Percentiles rank a stretch among this genome's conserved stretches.
These are phyloP conservation scores for Aristolochia californica DNA, from an alignment of 164 flowering plant genomes.

Conservation along the genomic window DNA sequence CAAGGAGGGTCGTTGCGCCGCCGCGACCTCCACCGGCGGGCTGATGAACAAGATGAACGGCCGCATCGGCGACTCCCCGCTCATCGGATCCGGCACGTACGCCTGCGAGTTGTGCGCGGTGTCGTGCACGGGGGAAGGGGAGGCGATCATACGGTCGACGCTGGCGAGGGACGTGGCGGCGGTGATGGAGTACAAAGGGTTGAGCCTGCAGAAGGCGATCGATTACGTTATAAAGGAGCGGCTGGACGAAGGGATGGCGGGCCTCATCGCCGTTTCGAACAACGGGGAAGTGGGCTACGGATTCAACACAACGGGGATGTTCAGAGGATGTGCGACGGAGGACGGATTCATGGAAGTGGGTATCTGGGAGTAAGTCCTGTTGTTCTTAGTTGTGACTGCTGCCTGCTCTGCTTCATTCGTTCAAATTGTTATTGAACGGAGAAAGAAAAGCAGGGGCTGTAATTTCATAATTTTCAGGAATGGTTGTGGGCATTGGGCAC, in stretches of 20 bases:
- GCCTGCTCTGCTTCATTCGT: no score
- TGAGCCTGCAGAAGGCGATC: constrained; percentile 71
- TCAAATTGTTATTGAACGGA: no score
- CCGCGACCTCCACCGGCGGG: constrained; percentile 94
- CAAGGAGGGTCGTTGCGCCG: constrained; percentile 71
- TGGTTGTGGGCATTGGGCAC: no score
- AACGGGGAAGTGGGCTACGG: constrained; percentile 84
- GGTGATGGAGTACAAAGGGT: constrained; percentile 92
- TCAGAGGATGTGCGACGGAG: constrained; percentile 81
- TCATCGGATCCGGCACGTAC: constrained; percentile 88
- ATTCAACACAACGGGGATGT: constrained; percentile 77
- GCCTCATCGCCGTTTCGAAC: constrained; percentile 77
- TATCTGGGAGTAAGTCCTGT: constrained; percentile 73
- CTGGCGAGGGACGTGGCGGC: constrained; percentile 91
- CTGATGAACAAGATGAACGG: constrained; percentile 94
- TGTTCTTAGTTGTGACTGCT: no score
- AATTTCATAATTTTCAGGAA: no score
- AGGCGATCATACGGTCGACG: constrained; percentile 82
- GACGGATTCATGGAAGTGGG: constrained; percentile 90
- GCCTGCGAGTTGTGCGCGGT: constrained; percentile 76
- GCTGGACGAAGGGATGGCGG: constrained; percentile 77
- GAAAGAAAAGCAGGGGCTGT: no score
- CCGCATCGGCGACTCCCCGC: constrained; percentile 89
- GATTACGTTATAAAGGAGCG: constrained; percentile 62
- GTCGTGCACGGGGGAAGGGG: constrained; percentile 96